These are phyloP conservation scores for Solanum stenotomum DNA, from an alignment of 257 asterid genomes.

Conservation along the genomic window DNA sequence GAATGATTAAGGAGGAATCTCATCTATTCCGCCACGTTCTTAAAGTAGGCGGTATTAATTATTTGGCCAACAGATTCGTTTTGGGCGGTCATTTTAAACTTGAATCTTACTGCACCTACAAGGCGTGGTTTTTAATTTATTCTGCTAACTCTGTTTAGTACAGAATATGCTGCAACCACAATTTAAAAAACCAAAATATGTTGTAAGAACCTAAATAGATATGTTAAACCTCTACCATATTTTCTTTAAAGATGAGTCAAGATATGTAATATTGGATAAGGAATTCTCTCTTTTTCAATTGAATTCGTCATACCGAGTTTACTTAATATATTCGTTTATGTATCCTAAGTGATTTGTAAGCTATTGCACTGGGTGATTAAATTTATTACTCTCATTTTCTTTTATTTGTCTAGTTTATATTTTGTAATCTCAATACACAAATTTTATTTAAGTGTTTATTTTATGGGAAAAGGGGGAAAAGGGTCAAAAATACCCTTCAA, in stretches of 20 bases:
- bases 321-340: too few species aligned
- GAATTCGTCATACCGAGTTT: too few species aligned
- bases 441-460: neutral
- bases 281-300: too few species aligned
- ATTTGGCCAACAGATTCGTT: neutral
- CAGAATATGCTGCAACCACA: neutral
- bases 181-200: neutral
- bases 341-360: neutral
- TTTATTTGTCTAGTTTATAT: neutral
- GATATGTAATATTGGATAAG: too few species aligned
- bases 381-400: neutral
- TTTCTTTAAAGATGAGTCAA: neutral
- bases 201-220: neutral
- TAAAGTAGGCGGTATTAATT: neutral
- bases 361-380: too few species aligned
- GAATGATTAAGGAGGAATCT: neutral
- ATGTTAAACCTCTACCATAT: neutral
- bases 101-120: neutral
- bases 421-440: neutral
- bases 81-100: neutral
- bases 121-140: neutral
- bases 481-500: too few species aligned
- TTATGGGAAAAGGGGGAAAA: too few species aligned
- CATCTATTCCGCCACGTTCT: neutral
- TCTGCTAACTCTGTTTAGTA: neutral